phyloP scores from a whole-genome alignment of 768 basidiomycete genomes.

The Chalciporus pseudorubinellus region DNA sequence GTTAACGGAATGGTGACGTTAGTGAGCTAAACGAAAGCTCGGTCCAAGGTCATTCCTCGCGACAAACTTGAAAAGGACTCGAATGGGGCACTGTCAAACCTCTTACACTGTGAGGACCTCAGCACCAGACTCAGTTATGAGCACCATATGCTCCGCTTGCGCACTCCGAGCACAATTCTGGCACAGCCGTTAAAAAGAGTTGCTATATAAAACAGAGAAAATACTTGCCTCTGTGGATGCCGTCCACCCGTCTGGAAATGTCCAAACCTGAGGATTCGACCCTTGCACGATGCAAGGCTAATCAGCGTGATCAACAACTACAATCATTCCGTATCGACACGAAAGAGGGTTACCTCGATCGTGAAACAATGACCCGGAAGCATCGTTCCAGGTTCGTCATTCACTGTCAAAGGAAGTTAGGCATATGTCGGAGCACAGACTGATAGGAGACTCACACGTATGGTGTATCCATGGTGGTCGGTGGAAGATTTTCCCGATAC shows the following conservation, averaged over 20 bases:
- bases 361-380: constrained; percentile 87
- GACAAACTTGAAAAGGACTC: no score
- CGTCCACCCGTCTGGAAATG: constrained; percentile 93
- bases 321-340: not conserved
- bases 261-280: constrained; percentile 59
- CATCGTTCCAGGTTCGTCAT: constrained; percentile 83
- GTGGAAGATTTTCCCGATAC: constrained; percentile 83
- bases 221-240: constrained; percentile 74
- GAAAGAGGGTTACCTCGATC: constrained; percentile 62
- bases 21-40: no score
- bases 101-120: constrained; percentile 63
- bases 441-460: constrained; percentile 41
- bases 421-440: no score
- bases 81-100: no score
- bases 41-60: no score
- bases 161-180: constrained; percentile 82
- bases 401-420: no score
- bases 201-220: not conserved
- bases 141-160: constrained; percentile 85
- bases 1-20: no score
- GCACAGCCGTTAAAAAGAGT: not conserved
- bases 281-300: constrained; percentile 83
- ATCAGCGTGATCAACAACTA: not conserved
- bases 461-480: constrained; percentile 82
- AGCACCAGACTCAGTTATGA: constrained; percentile 76